A percentile compares a stretch with the other conserved stretches of the same genome.
Conservation (phyloP, 805 yeast species). For the Wickerhamiella sergipiensis region DNA sequence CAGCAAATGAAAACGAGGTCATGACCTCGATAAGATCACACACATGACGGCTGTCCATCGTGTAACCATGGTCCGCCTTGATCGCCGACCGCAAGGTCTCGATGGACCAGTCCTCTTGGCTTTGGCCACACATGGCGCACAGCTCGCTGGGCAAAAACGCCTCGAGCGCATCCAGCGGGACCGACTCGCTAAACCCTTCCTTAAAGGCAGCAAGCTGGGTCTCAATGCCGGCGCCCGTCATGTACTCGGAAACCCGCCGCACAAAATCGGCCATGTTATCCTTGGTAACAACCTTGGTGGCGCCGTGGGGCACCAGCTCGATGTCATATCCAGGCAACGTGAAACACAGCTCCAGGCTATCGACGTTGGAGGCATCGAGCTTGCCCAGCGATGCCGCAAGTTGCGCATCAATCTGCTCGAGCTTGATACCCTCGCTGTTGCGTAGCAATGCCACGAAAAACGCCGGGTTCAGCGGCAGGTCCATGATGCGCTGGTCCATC, state of each 20-base stretch:
- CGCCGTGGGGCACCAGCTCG: slow-evolving; percentile 47
- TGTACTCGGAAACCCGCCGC: slow-evolving; percentile 39
- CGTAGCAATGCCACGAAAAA: slow-evolving; percentile 34
- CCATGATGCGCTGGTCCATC: slow-evolving; percentile 77
- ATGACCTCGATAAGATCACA: slow-evolving; percentile 48
- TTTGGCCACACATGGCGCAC: slow-evolving; percentile 55
- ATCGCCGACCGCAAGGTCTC: slow-evolving; percentile 43
- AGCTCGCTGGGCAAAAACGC: slow-evolving; percentile 68
- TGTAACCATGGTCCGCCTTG: slow-evolving; percentile 84
- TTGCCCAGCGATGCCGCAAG: slow-evolving; percentile 11
- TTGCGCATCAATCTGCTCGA: slow-evolving; percentile 12
- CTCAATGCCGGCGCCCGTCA: slow-evolving; percentile 49
- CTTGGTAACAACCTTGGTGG: slow-evolving; percentile 32
- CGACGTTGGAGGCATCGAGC: slow-evolving; percentile 22
- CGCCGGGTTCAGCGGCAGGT: slow-evolving; percentile 57
- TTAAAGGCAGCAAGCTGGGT: slow-evolving; percentile 56
- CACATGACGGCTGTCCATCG: slow-evolving; percentile 51
- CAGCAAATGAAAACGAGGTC: slow-evolving; percentile 36
- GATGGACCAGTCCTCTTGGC: slow-evolving; percentile 70
- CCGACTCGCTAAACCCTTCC: slow-evolving; percentile 69
- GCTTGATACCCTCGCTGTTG: background rate
- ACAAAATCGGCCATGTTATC: slow-evolving; percentile 48
- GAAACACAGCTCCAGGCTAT: slow-evolving; percentile 49
- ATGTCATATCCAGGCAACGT: slow-evolving; percentile 65
- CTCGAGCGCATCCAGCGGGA: slow-evolving; percentile 60